Percentiles rank a stretch among this genome's conserved stretches.
Conservation (phyloP, 116 monocot species). For the Zostera marina region DNA sequence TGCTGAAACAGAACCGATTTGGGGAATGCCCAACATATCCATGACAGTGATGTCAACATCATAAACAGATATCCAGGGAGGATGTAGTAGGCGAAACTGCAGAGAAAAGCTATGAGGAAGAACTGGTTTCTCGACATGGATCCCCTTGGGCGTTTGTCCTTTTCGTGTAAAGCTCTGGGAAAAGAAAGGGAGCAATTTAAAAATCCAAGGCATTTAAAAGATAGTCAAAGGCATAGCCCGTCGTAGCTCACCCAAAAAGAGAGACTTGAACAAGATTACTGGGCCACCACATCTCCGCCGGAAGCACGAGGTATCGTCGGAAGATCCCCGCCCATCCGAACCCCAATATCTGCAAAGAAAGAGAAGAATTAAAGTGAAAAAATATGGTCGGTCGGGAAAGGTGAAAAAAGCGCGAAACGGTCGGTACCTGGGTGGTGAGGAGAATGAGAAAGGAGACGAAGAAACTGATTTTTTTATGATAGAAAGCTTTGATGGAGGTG, state of each 20-base stretch:
- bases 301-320: slow-evolving; percentile 37
- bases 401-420: too few relatives aligned
- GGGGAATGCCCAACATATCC: slow-evolving; percentile 58
- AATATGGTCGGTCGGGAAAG: too few relatives aligned
- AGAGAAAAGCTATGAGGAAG: slow-evolving; percentile 45
- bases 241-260: slow-evolving; percentile 21
- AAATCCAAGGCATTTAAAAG: too few relatives aligned
- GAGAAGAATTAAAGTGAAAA: too few relatives aligned
- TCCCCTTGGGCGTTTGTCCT: slow-evolving; percentile 24
- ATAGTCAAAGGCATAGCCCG: too few relatives aligned
- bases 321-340: slow-evolving; percentile 55
- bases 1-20: slow-evolving; percentile 42
- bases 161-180: slow-evolving; percentile 49
- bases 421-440: slow-evolving; percentile 21
- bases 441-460: slow-evolving; percentile 15
- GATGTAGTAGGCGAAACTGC: slow-evolving; percentile 49
- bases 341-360: slow-evolving; percentile 18
- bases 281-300: slow-evolving; percentile 62
- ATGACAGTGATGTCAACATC: slow-evolving; percentile 58
- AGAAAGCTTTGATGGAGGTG: slow-evolving; percentile 18
- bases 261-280: slow-evolving; percentile 43
- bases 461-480: slow-evolving; percentile 15
- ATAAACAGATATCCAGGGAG: slow-evolving; percentile 53
- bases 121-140: slow-evolving; percentile 42
- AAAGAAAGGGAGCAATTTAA: too few relatives aligned